Evolutionary conservation across 2,329 filamentous ascomycete genomes (phyloP).

Genomic region (Aspergillus proliferans): DNA sequence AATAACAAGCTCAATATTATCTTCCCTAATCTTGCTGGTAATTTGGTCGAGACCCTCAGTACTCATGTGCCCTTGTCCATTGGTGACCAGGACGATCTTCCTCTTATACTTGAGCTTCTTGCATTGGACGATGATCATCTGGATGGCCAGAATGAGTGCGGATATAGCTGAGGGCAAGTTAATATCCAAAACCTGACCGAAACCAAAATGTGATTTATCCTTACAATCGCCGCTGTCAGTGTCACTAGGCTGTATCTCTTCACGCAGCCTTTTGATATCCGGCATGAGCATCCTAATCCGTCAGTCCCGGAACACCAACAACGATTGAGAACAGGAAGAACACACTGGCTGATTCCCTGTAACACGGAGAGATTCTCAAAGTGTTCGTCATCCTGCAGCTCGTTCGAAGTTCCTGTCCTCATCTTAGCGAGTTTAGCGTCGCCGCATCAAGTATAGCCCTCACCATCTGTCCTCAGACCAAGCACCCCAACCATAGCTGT

Average conservation of each 20-base stretch:
- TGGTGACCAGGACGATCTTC: slow-evolving; percentile 78
- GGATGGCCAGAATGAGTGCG: slow-evolving; percentile 74
- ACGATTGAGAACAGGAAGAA: slow-evolving; percentile 34
- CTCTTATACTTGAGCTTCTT: slow-evolving; percentile 76
- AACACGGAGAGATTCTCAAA: slow-evolving; percentile 80
- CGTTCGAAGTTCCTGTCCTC: slow-evolving; percentile 57
- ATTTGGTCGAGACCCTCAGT: slow-evolving; percentile 66
- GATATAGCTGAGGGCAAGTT: slow-evolving; percentile 55
- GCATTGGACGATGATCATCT: slow-evolving; percentile 75
- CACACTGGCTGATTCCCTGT: slow-evolving; percentile 56
- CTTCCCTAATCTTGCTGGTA: slow-evolving; percentile 64
- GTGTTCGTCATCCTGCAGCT: slow-evolving; percentile 58
- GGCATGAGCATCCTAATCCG: slow-evolving; percentile 55
- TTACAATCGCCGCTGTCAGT: slow-evolving; percentile 67
- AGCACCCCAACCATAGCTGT: slow-evolving; percentile 72
- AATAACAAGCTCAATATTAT: slow-evolving; percentile 70
- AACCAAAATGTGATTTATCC: slow-evolving; percentile 4
- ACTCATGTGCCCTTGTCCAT: slow-evolving; percentile 69
- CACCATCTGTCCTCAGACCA: slow-evolving; percentile 69
- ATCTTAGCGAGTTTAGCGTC: slow-evolving; percentile 1
- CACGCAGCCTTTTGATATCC: slow-evolving; percentile 60
- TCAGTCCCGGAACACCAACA: slow-evolving; percentile 4
- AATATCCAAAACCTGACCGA: not conserved
- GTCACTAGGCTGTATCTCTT: slow-evolving; percentile 59
- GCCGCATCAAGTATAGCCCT: slow-evolving; percentile 11